Base-by-base conservation (phyloP, 2,329 filamentous ascomycete genomes). In the Nemania diffusa region DNA sequence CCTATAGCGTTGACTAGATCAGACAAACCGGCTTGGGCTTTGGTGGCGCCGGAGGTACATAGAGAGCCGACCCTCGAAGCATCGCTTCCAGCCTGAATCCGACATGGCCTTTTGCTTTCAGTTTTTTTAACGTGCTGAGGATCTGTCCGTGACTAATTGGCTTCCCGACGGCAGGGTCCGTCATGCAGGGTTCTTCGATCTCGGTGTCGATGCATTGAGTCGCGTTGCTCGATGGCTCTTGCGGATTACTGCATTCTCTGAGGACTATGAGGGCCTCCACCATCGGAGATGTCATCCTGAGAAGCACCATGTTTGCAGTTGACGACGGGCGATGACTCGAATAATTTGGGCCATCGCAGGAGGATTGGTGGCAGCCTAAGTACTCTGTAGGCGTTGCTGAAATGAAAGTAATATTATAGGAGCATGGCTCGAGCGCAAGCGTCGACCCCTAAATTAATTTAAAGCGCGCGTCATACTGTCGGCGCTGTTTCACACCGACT, bases 11-110 rank as follows among this genome's bases (percentile, higher is more conserved):
- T 11, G 13, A 44, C 13, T 8, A 20, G 11, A 37, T 42, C 34
- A 2, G 4, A 82, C 88, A 69, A 82, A 95, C 92, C 13, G 91
- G 91, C 76, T 94, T 90, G 2, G 89, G 86, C 76, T 94, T 97
- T 4, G 91, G 89, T 5, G 90, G 87, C 15, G 92, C 91, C n/a
- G 94, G 93, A n/a, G 92, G 87, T 9, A 89, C 79, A 79, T 97
- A 97, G 70, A 97, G 82, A 61, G 77, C 84, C 27, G 93, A 88
- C 52, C 93, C 92, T 63, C 83, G 87, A 9, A 98, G 84, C 34
- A 98, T 86, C 37, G 81, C 76, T 72, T 95, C 91, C 13, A 98
- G 84, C 17, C 84, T 87, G 65, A 81, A 84, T 13, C 73, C 69
- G 4, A 73, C 68, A 29, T 77, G 59, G 8, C 72, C 73, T 5